Evolutionary conservation across 176 grass and related monocot species (phyloP), one percentile per base, ranked within the genome.

Genomic region (Thinopyrum elongatum): DNA sequence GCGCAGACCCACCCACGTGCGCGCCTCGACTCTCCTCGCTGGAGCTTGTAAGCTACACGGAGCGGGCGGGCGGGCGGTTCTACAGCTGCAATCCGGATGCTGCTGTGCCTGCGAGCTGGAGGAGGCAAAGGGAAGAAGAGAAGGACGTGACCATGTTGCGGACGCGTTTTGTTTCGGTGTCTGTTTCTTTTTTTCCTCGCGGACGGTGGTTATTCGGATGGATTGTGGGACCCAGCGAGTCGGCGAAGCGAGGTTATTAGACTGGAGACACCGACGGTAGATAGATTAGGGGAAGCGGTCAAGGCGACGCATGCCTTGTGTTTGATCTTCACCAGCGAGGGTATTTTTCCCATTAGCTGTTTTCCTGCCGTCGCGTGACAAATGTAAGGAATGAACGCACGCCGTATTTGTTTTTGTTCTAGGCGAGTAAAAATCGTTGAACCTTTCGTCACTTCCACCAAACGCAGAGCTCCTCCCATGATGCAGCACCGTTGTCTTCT

Each of bases 21-120:
- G 68, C 26, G 59, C 75, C 85, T 84, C 85, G 55, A 84, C 85
- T 76, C 38, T 85, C 31, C 27, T 38, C 27, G 80, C 85, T 84
- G 85, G 74, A 80, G 34, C 46, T 59, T 42, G 27, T 59, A 22
- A 83, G 67, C 84, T 67, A 21, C 0, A 11, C 36, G 39, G 12
- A 42, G 46, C 26, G 12, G n/a, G 2, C 11, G 8, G 65, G 28
- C 17, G 34, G 67, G 47, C 3, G 14, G 21, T 21, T 58, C 22
- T 51, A 82, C 29, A 65, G 80, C 85, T 66, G 55, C 34, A 62
- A 74, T 74, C 12, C 22, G 26, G 27, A 66, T 22, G 74, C 74
- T 47, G 78, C 61, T 28, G 44, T 46, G 19, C 23, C 58, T 29
- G 78, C 12, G 30, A 36, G 73, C 22, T 77, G 41, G 59, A 84